Base-by-base conservation (phyloP, 2,329 filamentous ascomycete genomes). In the Helotiales sp. region DNA sequence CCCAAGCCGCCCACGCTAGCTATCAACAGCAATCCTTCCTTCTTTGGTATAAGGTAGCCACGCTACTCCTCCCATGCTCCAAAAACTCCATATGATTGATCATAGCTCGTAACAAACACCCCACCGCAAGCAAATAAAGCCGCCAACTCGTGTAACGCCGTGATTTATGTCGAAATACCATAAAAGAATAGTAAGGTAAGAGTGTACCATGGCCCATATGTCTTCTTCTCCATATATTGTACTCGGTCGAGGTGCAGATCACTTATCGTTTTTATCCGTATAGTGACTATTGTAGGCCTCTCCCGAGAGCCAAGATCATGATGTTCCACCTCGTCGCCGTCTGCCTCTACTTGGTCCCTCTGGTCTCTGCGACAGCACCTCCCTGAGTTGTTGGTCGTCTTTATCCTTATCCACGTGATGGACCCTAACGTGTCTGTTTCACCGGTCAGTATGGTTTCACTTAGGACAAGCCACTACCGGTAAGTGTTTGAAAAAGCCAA, bases 341-440 rank as follows among this genome's bases (percentile, higher is more conserved):
- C 93, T 58, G 81, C 92, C 91, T 64, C 93, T 86, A 70, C 83
- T 90, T 5, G 89, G 89, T 30, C 93, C 93, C 73, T 96, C 90
- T 2, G 90, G 86, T 52, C 95, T 81, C 71, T 96, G 92, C 1
- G 91, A 83, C 34, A 98, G 83, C 1, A 98, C 93, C 49, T 93
- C 88, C 52, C 92, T 83, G 38, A 99, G 77, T 54, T 81, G 74
- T 0, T 89, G 85, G 68, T 98, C 93, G 66, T 97, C 92, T 73
- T 92, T 93, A 71, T 90, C 87, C 72, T 91, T 95, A 69, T 98
- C 93, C 36, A 87, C 78, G 71, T 98, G 95, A 71, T 98, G 93
- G 40, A 95, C 91, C 54, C 91, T 85, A 31, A 98, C 95, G 74
- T 99, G 95, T 73, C 92, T 96, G 51, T 42, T 44, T 44, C 22